Conservation (phyloP, 1,139 yeast species). For the Sugiyamaella xylanicola region DNA sequence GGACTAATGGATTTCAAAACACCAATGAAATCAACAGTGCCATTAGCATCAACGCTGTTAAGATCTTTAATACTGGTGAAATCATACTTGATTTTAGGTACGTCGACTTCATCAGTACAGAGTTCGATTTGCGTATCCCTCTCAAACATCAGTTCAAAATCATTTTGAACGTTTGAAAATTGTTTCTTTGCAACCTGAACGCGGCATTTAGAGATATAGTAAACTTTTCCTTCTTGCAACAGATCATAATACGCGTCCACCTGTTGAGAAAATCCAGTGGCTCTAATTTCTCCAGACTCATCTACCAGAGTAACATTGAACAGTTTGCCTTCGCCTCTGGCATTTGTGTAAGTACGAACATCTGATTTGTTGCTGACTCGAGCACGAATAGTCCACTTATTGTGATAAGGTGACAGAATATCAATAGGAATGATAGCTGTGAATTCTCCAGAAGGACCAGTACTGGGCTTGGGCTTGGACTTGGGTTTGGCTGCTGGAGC, state of each 20-base stretch:
- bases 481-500: conserved; percentile 4
- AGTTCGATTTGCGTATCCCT: conserved; percentile 76
- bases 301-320: conserved; percentile 88
- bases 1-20: conserved; percentile 77
- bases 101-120: conserved; percentile 60
- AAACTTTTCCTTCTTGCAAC: conserved; percentile 87
- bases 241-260: conserved; percentile 77
- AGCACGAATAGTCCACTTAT: conserved; percentile 89
- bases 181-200: conserved; percentile 84
- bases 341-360: conserved; percentile 83
- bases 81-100: conserved; percentile 78
- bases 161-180: conserved; percentile 81
- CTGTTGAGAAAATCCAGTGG: conserved; percentile 88
- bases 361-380: conserved; percentile 88
- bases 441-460: conserved; percentile 1
- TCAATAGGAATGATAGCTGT: conserved; percentile 66
- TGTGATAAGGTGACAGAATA: conserved; percentile 87
- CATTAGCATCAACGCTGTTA: conserved; percentile 65
- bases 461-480: background rate
- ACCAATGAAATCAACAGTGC: conserved; percentile 76
- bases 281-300: conserved; percentile 94
- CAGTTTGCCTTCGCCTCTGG: conserved; percentile 85
- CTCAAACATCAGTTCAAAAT: conserved; percentile 83
- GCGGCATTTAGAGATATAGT: conserved; percentile 78
- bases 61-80: conserved; percentile 72